These are phyloP conservation scores for Leccinum subgranulosum DNA, from an alignment of 768 basidiomycete species.

Conservation along the genomic window DNA sequence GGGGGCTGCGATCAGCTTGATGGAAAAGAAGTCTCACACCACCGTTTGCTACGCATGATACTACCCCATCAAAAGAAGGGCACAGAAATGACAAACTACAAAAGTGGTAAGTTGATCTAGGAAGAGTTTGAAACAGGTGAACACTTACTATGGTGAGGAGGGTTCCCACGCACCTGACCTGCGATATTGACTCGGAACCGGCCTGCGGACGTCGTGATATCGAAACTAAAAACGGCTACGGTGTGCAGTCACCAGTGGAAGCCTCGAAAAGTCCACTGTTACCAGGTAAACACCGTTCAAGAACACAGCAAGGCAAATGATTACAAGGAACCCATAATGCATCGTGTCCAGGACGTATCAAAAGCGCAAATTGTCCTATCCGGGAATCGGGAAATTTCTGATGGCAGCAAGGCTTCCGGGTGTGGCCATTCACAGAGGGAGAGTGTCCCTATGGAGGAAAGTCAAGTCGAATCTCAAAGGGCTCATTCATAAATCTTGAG, in stretches of 20 bases:
- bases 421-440: neutral
- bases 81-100: neutral
- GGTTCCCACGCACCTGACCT: neutral
- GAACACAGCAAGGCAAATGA: neutral
- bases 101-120: neutral
- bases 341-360: neutral
- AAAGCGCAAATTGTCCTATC: neutral
- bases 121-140: neutral
- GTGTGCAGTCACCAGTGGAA: neutral
- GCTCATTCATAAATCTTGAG: neutral
- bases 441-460: neutral
- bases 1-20: neutral
- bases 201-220: neutral
- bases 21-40: neutral
- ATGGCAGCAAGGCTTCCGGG: neutral
- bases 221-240: neutral
- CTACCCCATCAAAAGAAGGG: neutral
- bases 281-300: neutral
- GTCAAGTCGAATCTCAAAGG: slow-evolving; percentile 6
- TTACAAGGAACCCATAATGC: neutral
- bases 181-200: neutral
- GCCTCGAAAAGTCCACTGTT: neutral
- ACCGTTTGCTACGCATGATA: neutral
- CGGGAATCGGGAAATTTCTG: neutral
- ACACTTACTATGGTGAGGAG: neutral